Percentiles rank a stretch among this genome's conserved stretches.
phyloP scores from a whole-genome alignment of 768 basidiomycete species.

The Clitopilus passeckerianus region DNA sequence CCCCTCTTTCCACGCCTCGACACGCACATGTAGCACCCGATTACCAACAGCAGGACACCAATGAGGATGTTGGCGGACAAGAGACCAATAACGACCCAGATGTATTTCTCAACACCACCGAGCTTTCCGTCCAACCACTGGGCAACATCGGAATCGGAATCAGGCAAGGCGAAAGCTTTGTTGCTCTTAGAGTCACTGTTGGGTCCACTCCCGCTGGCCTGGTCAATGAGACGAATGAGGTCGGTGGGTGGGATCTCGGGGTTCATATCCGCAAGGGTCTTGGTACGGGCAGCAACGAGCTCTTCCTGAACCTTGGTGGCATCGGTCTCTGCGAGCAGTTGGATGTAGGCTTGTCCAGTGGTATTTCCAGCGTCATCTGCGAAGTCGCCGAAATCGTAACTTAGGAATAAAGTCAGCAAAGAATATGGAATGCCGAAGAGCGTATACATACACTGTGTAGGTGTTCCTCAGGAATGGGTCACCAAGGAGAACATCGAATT shows the following conservation, averaged over 20 bases:
- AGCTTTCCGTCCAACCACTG: not conserved
- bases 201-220: not conserved
- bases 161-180: conserved; percentile 1
- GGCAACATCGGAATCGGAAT: not conserved
- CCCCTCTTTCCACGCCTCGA: conserved; percentile 11
- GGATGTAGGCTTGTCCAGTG: conserved; percentile 27
- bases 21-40: conserved; percentile 20
- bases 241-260: conserved; percentile 21
- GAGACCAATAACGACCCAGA: conserved; percentile 17
- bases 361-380: conserved; percentile 10
- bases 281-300: conserved; percentile 20
- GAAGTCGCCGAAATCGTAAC: conserved; percentile 38
- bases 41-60: conserved; percentile 15
- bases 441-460: conserved; percentile 31
- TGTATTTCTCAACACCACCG: conserved; percentile 16
- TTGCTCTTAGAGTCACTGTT: conserved; percentile 6
- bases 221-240: conserved; percentile 13
- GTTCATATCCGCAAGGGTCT: conserved; percentile 17
- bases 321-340: conserved; percentile 32
- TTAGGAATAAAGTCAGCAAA: conserved; percentile 6
- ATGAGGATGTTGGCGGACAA: conserved; percentile 23
- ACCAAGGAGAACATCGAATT: conserved; percentile 35
- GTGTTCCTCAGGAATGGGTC: conserved; percentile 42
- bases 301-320: conserved; percentile 25
- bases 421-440: not conserved